Evolutionary conservation across 179 eudicot genomes (phyloP), one percentile per base, ranked within the genome.

Genomic region (Heliamphora pulchella): DNA sequence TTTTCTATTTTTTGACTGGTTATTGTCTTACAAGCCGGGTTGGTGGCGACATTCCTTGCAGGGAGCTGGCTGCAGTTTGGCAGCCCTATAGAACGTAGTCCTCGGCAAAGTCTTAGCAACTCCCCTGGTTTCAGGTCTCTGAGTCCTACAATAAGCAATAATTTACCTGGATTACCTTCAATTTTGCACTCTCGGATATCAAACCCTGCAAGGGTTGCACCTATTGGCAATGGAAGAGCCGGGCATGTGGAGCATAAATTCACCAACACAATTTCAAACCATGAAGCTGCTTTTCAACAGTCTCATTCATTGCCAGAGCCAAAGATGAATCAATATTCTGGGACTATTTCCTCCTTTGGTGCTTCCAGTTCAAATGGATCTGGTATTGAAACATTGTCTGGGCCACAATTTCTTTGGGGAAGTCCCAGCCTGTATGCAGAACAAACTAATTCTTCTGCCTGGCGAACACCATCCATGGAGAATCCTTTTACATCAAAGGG

Each of bases 331-430:
- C 77, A 81, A 55, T 82, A 86, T 75, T 83, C 87, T 22, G 87
- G 85, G 55, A 81, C 83, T 18, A 17, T 82, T 5, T 86, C 89
- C 18, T 78, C 86, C 71, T 83, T 86, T 71, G 83, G 85, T 63
- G 85, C 86, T 70, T 80, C 85, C 31, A 82, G 86, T 71, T 89
- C 95, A 67, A 91, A 90, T 57, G 87, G 87, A 46, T 82, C 86
- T 48, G 84, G 86, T 8, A 69, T 84, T 46, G 89, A 89, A 39
- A 86, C 87, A 1, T 85, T 89, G 55, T 83, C 92, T 77, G 90
- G 90, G 58, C 87, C 90, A 51, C 87, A 89, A 83, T 89, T 89
- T 83, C 90, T 89, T 18, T 89, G 90, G 90, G 92, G 90, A 62
- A 87, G 88, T 83, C 90, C 91, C 57, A 80, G 86, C 58, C 70